These are phyloP conservation scores for Starmera quercuum DNA, from an alignment of 805 yeast genomes.

Conservation along the genomic window DNA sequence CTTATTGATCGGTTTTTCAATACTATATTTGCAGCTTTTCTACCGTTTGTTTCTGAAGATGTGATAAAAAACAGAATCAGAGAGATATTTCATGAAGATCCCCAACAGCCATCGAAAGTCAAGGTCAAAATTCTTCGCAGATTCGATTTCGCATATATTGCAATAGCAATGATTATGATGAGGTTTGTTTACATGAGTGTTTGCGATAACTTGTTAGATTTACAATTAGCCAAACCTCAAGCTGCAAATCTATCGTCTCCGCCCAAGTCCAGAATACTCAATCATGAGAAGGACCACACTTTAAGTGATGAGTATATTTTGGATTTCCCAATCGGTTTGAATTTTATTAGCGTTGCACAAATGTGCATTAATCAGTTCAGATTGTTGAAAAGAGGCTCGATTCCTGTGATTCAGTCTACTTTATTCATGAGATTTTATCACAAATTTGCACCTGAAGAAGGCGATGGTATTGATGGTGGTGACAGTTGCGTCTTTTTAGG, in stretches of 20 bases:
- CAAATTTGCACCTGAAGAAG: slow-evolving; percentile 46
- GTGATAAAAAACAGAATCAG: slow-evolving; percentile 9
- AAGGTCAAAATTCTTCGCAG: slow-evolving; percentile 11
- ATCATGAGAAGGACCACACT: slow-evolving; percentile 1
- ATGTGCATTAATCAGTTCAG: slow-evolving; percentile 49
- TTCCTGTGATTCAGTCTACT: slow-evolving; percentile 48
- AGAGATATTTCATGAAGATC: slow-evolving; percentile 4
- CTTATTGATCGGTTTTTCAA: slow-evolving; percentile 15
- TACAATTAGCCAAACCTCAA: slow-evolving; percentile 10
- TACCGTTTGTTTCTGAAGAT: slow-evolving; percentile 19
- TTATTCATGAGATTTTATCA: slow-evolving; percentile 43
- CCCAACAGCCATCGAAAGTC: slow-evolving; percentile 2
- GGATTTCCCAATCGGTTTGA: slow-evolving; percentile 37
- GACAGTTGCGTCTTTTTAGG: slow-evolving; percentile 42
- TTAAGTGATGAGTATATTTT: slow-evolving; percentile 29
- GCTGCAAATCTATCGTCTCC: background rate
- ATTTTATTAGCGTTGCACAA: slow-evolving; percentile 41
- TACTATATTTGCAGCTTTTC: slow-evolving; percentile 11
- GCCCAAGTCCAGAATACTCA: background rate
- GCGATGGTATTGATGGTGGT: slow-evolving; percentile 48
- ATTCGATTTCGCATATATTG: slow-evolving; percentile 20
- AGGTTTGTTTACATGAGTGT: slow-evolving; percentile 16
- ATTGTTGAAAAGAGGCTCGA: slow-evolving; percentile 36
- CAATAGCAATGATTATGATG: slow-evolving; percentile 13
- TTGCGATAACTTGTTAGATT: slow-evolving; percentile 6